Percentiles rank a stretch among this genome's conserved stretches.
These are phyloP conservation scores for Phytophthora ramorum DNA, from an alignment of 352 stramenopile genomes.

Conservation along the genomic window DNA sequence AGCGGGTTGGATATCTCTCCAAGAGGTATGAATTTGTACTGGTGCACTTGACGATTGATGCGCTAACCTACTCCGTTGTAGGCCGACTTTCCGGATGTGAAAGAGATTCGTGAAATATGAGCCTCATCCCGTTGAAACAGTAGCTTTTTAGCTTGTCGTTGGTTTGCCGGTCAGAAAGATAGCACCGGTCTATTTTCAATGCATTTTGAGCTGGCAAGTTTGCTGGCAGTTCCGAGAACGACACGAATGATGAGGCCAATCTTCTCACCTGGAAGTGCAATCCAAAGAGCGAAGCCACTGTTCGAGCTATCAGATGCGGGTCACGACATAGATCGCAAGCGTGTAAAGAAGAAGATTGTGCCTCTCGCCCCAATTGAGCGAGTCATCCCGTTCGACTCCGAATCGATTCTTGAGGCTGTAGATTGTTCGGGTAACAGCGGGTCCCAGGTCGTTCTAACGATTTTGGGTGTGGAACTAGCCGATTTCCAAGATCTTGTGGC, in stretches of 20 bases:
- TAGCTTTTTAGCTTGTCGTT: conserved; percentile 14
- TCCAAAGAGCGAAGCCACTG: conserved; percentile 40
- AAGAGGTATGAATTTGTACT: conserved; percentile 50
- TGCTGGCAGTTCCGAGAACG: conserved; percentile 17
- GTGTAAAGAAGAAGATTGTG: conserved; percentile 11
- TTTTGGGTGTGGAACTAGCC: conserved; percentile 28
- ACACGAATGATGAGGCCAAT: conserved; percentile 20
- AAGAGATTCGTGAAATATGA: background rate
- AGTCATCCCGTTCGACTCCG: conserved; percentile 25
- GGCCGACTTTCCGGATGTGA: conserved; percentile 49
- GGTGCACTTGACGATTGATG: background rate
- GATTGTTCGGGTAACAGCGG: conserved; percentile 4
- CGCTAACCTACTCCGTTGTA: conserved; percentile 3
- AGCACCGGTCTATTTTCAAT: conserved; percentile 27
- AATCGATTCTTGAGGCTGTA: conserved; percentile 23
- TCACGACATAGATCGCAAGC: conserved; percentile 1
- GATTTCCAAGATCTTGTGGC: conserved; percentile 15
- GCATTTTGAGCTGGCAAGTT: conserved; percentile 7
- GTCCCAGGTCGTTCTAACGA: conserved; percentile 2
- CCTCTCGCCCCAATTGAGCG: background rate
- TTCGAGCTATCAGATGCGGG: conserved; percentile 43
- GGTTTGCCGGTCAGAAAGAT: background rate
- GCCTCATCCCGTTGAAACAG: background rate
- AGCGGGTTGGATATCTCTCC: conserved; percentile 64
- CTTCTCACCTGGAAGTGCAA: conserved; percentile 29